Evolutionary conservation across 495 filamentous ascomycete genomes (phyloP).

Genomic region (Penicillium riverlandense): DNA sequence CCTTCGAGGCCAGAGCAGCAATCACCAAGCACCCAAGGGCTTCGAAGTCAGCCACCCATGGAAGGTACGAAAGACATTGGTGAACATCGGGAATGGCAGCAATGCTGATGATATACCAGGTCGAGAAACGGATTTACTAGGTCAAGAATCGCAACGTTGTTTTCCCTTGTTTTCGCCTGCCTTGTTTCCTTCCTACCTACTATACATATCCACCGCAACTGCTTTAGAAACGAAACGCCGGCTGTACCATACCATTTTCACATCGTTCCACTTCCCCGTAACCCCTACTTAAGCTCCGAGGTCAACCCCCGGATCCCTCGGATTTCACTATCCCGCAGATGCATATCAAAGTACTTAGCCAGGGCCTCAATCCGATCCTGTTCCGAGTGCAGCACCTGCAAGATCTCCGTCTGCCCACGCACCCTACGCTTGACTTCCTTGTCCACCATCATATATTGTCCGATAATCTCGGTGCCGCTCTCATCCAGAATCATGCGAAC

Average conservation of each 20-base stretch:
- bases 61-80: conserved; percentile 52
- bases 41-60: conserved; percentile 96
- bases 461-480: conserved; percentile 35
- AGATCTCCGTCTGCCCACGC: conserved; percentile 43
- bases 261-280: not conserved
- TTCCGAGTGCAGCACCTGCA: conserved; percentile 42
- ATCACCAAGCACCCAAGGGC: conserved; percentile 67
- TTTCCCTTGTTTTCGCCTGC: conserved; percentile 12
- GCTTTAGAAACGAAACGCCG: conserved; percentile 9
- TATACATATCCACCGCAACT: conserved; percentile 23
- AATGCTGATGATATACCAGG: conserved; percentile 15
- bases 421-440: conserved; percentile 50
- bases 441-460: conserved; percentile 50
- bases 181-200: conserved; percentile 10
- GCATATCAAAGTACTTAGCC: conserved; percentile 49
- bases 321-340: conserved; percentile 44
- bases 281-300: conserved; percentile 34
- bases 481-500: conserved; percentile 43
- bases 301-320: conserved; percentile 40
- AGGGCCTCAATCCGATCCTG: conserved; percentile 46
- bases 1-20: conserved; percentile 79
- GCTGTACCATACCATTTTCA: conserved; percentile 19
- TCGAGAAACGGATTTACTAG: conserved; percentile 39
- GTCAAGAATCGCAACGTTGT: conserved; percentile 18
- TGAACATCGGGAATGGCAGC: not conserved